Evolutionary conservation across 2,329 filamentous ascomycete species (phyloP), one percentile per base, ranked within the genome.

Genomic region (Cytospora piceae): DNA sequence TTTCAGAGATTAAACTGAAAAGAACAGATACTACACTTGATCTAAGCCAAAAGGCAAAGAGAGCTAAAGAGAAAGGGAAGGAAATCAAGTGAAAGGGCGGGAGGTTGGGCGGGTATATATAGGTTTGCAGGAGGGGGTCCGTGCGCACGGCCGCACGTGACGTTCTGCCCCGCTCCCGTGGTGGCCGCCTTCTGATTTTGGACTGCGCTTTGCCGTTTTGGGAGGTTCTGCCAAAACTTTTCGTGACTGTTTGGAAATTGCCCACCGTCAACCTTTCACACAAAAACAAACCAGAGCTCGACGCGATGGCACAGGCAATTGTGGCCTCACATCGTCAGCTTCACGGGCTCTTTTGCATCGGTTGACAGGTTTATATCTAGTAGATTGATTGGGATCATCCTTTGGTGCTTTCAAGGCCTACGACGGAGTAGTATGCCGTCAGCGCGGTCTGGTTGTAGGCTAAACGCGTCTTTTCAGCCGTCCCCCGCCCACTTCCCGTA

Each of bases 1-100:
- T 89, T 89, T 87, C 87, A 90, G 87, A 87, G 85, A 90, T 90
- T 90, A 90, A 90, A 89, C 88, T 90, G 86, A 89, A 89, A 90
- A 90, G 88, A 90, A 90, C 86, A 89, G 86, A 88, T 89, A 89
- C 87, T 89, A 89, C 86, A 89, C 86, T 89, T 89, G 86, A 89
- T 89, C 87, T 88, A 86, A 87, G 70, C 71, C 59, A 62, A 62
- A 62, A 62, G 60, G 60, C 60, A 63, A 63, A 63, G 49, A 55
- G 56, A 65, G 62, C 52, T 54, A 15, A 29, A 56, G 52, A 64
- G 27, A 27, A 59, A 55, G 52, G 29, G 51, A 29, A 34, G 8
- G 32, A 61, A 60, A 54, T 24, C 3, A 29, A n/a, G 46, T 14
- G 31, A 63, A 57, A 24, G 27, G 49, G 15, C 11, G 24, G 57